Conservation (phyloP, 345 rosid species). For the Carallia brachiata region DNA sequence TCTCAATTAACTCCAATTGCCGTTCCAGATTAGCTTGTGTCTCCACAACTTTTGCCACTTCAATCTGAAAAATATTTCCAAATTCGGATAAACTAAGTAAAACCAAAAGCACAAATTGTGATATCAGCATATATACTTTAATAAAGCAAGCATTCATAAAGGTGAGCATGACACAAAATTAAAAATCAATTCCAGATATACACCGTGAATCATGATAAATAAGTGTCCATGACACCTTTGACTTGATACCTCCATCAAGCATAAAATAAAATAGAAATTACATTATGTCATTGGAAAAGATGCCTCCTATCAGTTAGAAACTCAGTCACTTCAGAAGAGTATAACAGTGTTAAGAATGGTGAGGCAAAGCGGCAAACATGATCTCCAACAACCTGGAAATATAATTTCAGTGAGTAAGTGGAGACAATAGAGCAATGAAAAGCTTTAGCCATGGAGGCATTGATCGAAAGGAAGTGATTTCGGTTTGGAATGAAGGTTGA, state of each 20-base stretch:
- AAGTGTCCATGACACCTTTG: background rate
- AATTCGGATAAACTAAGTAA: constrained; percentile 7
- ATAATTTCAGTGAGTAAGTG: no score
- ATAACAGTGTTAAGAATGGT: no score
- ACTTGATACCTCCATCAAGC: constrained; percentile 5
- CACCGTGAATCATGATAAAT: background rate
- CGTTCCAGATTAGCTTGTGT: constrained; percentile 79
- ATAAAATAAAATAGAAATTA: background rate
- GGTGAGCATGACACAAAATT: background rate
- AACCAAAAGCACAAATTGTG: background rate
- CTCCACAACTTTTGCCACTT: constrained; percentile 98
- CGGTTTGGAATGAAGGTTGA: no score
- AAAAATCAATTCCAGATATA: background rate
- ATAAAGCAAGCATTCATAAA: background rate
- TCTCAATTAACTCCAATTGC: constrained; percentile 88
- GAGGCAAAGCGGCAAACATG: no score
- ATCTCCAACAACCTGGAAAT: no score
- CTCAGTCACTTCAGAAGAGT: no score
- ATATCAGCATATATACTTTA: background rate
- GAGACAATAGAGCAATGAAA: no score
- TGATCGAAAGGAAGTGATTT: no score
- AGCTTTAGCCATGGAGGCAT: no score
- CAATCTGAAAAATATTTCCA: constrained; percentile 52
- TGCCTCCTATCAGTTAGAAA: background rate
- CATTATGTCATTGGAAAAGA: constrained; percentile 8